Evolutionary conservation across 176 grass and related monocot species (phyloP).

Genomic region (Elymus sibiricus): DNA sequence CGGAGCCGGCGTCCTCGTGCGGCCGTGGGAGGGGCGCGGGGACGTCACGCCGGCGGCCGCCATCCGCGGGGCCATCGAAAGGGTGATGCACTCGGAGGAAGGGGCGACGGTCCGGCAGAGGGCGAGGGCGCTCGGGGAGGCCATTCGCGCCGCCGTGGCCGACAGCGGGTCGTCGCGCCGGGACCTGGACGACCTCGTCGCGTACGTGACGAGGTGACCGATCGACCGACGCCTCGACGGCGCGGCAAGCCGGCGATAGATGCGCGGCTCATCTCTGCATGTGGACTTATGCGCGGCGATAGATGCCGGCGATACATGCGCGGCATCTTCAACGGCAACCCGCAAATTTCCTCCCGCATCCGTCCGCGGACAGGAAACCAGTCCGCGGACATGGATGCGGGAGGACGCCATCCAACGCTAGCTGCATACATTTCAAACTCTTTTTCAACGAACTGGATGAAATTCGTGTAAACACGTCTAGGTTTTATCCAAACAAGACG

Average conservation of each 20-base stretch:
- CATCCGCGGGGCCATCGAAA: constrained; percentile 35
- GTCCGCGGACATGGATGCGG: too few relatives aligned
- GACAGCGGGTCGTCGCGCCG: constrained; percentile 40
- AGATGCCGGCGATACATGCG: neutral
- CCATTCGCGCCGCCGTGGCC: constrained; percentile 15
- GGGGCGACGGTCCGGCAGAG: constrained; percentile 29
- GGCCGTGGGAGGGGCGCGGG: constrained; percentile 39
- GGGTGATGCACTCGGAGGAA: constrained; percentile 28
- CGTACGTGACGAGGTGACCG: constrained; percentile 54
- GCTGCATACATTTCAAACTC: too few relatives aligned
- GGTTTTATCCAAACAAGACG: too few relatives aligned
- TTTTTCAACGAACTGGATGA: too few relatives aligned
- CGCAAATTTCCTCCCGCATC: too few relatives aligned
- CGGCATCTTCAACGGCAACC: too few relatives aligned
- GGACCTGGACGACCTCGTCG: constrained; percentile 52
- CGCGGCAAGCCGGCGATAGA: neutral
- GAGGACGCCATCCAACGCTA: too few relatives aligned
- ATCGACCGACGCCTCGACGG: neutral
- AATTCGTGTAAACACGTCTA: too few relatives aligned
- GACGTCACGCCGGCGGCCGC: constrained; percentile 24
- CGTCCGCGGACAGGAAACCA: too few relatives aligned
- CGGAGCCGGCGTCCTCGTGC: constrained; percentile 40
- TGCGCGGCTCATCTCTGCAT: neutral
- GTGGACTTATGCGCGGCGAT: too few relatives aligned
- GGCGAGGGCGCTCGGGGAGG: constrained; percentile 28